Evolutionary conservation across 2,329 filamentous ascomycete genomes (phyloP).

Genomic region (Fusarium graminum): DNA sequence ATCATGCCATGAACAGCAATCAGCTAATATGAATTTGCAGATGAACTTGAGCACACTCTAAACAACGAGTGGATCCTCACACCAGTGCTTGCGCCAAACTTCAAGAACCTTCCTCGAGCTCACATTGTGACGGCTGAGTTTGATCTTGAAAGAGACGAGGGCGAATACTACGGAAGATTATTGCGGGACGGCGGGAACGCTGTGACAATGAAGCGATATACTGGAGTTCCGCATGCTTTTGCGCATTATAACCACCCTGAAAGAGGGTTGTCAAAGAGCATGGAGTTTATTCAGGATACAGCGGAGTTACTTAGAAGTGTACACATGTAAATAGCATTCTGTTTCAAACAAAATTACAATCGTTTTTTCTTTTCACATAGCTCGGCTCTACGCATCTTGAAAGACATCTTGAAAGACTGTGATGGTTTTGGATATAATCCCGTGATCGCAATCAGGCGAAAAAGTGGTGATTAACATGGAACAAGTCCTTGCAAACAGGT

Average conservation of each 20-base stretch:
- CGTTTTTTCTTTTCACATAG: no score
- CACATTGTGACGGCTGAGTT: conserved; percentile 3
- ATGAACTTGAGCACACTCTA: not conserved
- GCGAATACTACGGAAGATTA: not conserved
- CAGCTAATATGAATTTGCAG: not conserved
- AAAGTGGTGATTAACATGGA: no score
- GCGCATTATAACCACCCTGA: conserved; percentile 3
- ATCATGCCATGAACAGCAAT: fast-evolving
- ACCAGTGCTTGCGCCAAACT: conserved; percentile 2
- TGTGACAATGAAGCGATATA: not conserved
- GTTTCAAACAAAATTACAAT: no score
- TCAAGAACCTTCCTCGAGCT: not conserved
- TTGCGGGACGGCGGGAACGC: fast-evolving
- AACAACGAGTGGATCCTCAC: conserved; percentile 9
- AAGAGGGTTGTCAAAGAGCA: not conserved
- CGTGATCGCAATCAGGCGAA: no score
- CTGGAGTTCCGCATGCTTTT: conserved; percentile 5
- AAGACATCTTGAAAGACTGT: no score
- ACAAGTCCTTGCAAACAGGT: no score
- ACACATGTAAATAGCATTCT: no score
- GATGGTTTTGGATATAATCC: no score
- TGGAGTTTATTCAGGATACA: conserved; percentile 5
- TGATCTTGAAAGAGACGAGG: conserved; percentile 11
- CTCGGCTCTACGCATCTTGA: no score
- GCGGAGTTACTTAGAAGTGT: not conserved